Conservation (phyloP, 768 basidiomycete genomes). For the Boletus subcaerulescens region DNA sequence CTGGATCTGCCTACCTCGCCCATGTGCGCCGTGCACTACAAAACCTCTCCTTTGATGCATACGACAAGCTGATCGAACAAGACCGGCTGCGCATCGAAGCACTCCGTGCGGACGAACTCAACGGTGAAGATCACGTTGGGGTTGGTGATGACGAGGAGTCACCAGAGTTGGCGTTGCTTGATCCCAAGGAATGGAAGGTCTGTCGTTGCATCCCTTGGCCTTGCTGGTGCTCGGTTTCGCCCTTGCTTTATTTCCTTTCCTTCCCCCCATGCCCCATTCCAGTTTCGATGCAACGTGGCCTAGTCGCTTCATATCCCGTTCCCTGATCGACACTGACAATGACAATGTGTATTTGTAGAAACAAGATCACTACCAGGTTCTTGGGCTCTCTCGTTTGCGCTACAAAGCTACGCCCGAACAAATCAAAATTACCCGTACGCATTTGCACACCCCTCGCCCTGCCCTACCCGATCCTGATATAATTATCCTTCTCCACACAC, state of each 20-base stretch:
- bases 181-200: constrained; percentile 99
- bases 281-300: neutral
- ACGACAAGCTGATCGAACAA: constrained; percentile 66
- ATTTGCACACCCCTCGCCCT: constrained; percentile 6
- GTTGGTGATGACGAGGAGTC: constrained; percentile 90
- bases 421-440: constrained; percentile 94
- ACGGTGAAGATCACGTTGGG: constrained; percentile 79
- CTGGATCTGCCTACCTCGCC: constrained; percentile 83
- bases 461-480: constrained; percentile 12
- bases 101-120: constrained; percentile 45
- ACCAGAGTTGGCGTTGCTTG: constrained; percentile 63
- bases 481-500: neutral
- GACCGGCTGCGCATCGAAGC: constrained; percentile 50
- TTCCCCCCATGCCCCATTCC: neutral
- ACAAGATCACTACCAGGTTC: constrained; percentile 98
- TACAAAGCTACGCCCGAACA: constrained; percentile 86
- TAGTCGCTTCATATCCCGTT: neutral
- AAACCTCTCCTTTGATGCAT: constrained; percentile 75
- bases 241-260: neutral
- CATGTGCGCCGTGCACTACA: constrained; percentile 75
- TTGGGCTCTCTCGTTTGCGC: constrained; percentile 88
- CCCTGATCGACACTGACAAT: constrained; percentile 10
- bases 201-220: constrained; percentile 9
- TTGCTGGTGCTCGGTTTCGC: neutral
- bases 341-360: constrained; percentile 48